phyloP scores from a whole-genome alignment of 805 yeast species.

The Clavispora carvajalis region DNA sequence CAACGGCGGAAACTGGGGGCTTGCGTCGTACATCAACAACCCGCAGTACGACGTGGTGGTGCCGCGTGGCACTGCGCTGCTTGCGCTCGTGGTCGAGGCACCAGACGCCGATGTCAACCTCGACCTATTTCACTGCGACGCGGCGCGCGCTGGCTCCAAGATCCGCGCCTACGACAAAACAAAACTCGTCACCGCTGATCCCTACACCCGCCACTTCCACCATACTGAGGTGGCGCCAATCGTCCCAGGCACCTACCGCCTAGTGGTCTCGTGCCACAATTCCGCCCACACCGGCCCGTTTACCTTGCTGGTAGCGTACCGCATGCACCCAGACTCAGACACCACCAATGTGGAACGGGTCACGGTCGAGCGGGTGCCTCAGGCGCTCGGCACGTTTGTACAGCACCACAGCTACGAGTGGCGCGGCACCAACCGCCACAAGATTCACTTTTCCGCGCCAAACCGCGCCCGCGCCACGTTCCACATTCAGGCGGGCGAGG shows the following conservation, averaged over 20 bases:
- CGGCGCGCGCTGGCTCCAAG: slow-evolving; percentile 16
- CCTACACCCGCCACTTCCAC: slow-evolving; percentile 34
- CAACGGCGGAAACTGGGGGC: slow-evolving; percentile 54
- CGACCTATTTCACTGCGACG: slow-evolving; percentile 40
- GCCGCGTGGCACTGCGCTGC: slow-evolving; percentile 8
- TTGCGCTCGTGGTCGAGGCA: slow-evolving; percentile 3
- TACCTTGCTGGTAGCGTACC: slow-evolving; percentile 18
- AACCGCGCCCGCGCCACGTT: slow-evolving; percentile 3
- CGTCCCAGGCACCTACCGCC: slow-evolving; percentile 35
- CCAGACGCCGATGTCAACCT: slow-evolving; percentile 27
- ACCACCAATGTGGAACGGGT: slow-evolving; percentile 12
- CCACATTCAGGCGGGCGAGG: background rate
- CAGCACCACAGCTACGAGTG: slow-evolving; percentile 27
- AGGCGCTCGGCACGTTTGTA: slow-evolving; percentile 32
- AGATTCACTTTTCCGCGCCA: slow-evolving; percentile 22
- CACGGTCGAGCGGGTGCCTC: slow-evolving; percentile 14
- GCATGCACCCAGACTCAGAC: slow-evolving; percentile 5
- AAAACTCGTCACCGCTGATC: slow-evolving; percentile 22
- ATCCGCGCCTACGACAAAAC: slow-evolving; percentile 19
- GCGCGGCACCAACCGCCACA: slow-evolving; percentile 36
- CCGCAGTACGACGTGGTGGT: slow-evolving; percentile 46
- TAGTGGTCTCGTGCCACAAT: slow-evolving; percentile 44
- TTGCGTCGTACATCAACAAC: slow-evolving; percentile 42
- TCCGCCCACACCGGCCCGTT: slow-evolving; percentile 24
- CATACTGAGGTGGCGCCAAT: slow-evolving; percentile 15